A percentile compares a stretch with the other conserved stretches of the same genome.
Conservation (phyloP, 768 basidiomycete genomes). For the Rhizopogon rudus region DNA sequence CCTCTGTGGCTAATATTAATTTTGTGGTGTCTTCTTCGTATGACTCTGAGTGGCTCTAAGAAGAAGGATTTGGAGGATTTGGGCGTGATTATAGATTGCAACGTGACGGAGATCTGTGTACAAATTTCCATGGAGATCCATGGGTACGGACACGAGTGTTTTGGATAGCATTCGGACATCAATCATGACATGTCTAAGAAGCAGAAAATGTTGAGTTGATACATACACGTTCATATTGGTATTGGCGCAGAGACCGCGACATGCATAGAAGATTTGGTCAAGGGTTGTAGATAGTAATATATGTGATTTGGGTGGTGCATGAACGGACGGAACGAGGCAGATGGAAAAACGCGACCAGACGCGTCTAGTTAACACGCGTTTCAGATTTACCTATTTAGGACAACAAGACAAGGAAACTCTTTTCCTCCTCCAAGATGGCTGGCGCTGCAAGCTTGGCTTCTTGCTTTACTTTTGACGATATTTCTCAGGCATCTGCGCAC, state of each 20-base stretch:
- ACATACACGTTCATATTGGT: background rate
- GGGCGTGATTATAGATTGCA: background rate
- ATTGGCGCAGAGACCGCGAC: background rate
- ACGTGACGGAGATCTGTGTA: background rate
- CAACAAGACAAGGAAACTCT: background rate
- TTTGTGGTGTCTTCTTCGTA: background rate
- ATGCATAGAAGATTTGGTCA: background rate
- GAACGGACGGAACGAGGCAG: background rate
- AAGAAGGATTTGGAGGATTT: background rate
- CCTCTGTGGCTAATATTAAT: background rate
- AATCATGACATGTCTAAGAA: constrained; percentile 1
- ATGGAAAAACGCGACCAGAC: background rate
- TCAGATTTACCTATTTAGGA: background rate
- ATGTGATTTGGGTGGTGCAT: background rate
- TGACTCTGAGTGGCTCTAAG: background rate
- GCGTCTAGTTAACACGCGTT: background rate
- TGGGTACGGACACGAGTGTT: background rate
- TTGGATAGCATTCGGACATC: background rate
- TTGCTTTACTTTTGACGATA: constrained; percentile 31
- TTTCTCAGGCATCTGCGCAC: constrained; percentile 24
- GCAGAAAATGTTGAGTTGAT: background rate
- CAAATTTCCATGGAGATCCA: constrained; percentile 1
- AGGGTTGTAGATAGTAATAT: background rate
- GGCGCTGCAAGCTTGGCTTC: constrained; percentile 24
- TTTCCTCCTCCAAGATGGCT: constrained; percentile 10